These are phyloP conservation scores for Tillandsia leiboldiana DNA, from an alignment of 176 grass and related monocot species.

Conservation along the genomic window DNA sequence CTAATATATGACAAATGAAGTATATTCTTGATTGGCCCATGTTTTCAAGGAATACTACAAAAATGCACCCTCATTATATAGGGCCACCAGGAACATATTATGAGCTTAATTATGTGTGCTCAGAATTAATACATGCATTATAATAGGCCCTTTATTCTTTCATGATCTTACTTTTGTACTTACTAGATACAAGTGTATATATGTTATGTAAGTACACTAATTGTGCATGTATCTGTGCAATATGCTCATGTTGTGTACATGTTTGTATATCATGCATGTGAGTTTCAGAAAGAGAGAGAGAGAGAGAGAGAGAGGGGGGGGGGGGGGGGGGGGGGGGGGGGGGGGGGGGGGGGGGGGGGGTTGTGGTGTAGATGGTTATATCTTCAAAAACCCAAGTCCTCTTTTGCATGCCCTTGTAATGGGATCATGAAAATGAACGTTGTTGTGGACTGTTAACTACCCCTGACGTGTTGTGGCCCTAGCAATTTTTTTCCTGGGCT, in stretches of 20 bases:
- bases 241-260: too few species aligned
- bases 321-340: neutral
- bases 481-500: slow-evolving; percentile 29
- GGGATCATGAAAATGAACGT: slow-evolving; percentile 27
- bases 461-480: slow-evolving; percentile 31
- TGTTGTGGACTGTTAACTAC: slow-evolving; percentile 84
- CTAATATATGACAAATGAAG: neutral
- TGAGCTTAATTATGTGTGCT: neutral
- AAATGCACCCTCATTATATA: neutral
- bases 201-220: neutral
- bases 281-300: neutral
- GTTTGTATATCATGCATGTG: too few species aligned
- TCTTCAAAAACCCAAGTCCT: neutral
- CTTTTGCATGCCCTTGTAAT: slow-evolving; percentile 10
- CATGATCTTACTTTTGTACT: neutral
- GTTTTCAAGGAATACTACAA: neutral
- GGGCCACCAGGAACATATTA: neutral
- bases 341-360: neutral
- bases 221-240: neutral
- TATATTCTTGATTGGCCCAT: neutral
- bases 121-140: neutral
- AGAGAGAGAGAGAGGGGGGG: neutral
- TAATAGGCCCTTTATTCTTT: neutral
- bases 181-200: neutral
- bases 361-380: neutral